Evolutionary conservation across 768 basidiomycete species (phyloP), one percentile per base, ranked within the genome.

Genomic region (Mycena amicta): DNA sequence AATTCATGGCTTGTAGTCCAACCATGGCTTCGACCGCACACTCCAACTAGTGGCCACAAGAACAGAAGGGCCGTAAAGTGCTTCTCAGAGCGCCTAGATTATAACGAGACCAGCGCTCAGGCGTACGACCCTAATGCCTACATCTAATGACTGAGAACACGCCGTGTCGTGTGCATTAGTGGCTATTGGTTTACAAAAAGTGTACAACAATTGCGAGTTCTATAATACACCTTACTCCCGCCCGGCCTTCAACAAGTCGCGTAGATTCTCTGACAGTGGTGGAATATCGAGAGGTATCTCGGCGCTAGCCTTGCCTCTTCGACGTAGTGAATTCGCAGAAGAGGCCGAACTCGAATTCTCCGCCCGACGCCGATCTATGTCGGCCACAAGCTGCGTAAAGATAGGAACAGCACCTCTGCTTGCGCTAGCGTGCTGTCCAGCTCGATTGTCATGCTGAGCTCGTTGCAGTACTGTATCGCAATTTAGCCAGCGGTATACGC

Each of bases 371-470:
- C 90, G 84, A 70, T 97, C 94, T 65, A 96, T 85, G 70, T 96
- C 94, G 11, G 90, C 90, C 22, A 98, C 88, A 22, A 97, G 75
- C 67, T 92, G 89, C 13, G 87, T 78, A 97, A 98, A 1, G 94
- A 94, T 2, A 96, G 81, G 80, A 93, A 98, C 22, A 99, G 82
- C 16, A 98, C 95, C 73, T 99, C 97, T 11, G 96, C 97, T 74
- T 98, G 97, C 0, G 93, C 90, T 8, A 99, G 83, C 20, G 97
- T 96, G 1, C 89, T 86, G 70, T 97, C 90, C n/a, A 98, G 83
- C 70, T 98, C 97, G 65, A 99, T 96, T 52, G 94, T 93, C 89
- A 93, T 93, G 74, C 90, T 92, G 60, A 96, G 85, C 66, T 96
- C 93, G 68, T 95, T 96, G 77, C 92, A 93, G 67, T 95, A 97